Conservation (phyloP, 2,329 filamentous ascomycete species). For the Stagonosporopsis tanaceti region DNA sequence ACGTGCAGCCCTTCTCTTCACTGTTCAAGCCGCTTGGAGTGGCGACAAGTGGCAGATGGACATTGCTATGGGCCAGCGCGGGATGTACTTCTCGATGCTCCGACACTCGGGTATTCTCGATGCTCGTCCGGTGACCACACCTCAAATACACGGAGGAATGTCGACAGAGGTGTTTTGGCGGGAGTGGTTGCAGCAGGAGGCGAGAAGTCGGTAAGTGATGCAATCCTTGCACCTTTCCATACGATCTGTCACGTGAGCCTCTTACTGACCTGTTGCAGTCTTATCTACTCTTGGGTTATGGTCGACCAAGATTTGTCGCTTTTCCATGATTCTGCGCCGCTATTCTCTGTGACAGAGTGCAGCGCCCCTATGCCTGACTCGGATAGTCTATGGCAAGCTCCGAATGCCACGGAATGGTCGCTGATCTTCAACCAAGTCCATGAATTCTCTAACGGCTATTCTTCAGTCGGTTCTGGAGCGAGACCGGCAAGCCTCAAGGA, state of each 20-base stretch:
- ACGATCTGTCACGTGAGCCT: constrained; percentile 31
- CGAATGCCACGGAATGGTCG: constrained; percentile 67
- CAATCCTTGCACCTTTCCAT: constrained; percentile 22
- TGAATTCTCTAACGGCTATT: constrained; percentile 61
- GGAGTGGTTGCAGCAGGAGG: constrained; percentile 71
- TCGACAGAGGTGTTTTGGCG: constrained; percentile 65
- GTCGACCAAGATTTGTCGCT: constrained; percentile 68
- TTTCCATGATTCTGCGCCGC: constrained; percentile 52
- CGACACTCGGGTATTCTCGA: constrained; percentile 74
- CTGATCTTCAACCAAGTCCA: constrained; percentile 66
- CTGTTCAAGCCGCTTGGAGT: constrained; percentile 73
- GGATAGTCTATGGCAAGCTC: constrained; percentile 70
- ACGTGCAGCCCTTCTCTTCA: constrained; percentile 72
- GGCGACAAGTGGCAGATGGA: constrained; percentile 82
- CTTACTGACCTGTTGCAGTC: constrained; percentile 52
- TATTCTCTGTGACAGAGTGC: constrained; percentile 72
- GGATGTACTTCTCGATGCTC: constrained; percentile 77
- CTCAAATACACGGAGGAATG: constrained; percentile 54
- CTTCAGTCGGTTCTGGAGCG: constrained; percentile 62
- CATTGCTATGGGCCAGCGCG: constrained; percentile 75
- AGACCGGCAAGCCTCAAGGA: constrained; percentile 68
- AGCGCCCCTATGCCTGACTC: constrained; percentile 69
- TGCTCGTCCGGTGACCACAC: constrained; percentile 56
- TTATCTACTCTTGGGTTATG: constrained; percentile 80
- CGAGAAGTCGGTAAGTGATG: constrained; percentile 64